Conservation (phyloP, 2,329 filamentous ascomycete genomes). For the Talaromyces rugulosus region DNA sequence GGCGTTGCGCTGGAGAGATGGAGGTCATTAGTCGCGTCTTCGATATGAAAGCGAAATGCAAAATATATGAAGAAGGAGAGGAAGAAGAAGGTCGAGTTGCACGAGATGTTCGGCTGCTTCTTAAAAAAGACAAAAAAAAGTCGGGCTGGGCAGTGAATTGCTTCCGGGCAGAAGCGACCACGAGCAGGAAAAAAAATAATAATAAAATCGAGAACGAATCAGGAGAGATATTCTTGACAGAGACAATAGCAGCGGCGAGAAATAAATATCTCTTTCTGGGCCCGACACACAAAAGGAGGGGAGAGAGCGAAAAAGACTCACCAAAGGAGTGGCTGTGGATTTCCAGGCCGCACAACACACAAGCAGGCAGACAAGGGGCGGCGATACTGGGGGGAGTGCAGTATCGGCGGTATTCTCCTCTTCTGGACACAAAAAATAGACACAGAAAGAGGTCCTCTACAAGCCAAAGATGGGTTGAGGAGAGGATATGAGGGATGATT, state of each 20-base stretch:
- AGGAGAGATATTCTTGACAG: background rate
- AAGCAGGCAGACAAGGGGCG: background rate
- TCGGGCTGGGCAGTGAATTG: background rate
- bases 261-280: background rate
- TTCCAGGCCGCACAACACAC: background rate
- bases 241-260: background rate
- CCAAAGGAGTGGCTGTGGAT: conserved; percentile 2
- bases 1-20: conserved; percentile 46
- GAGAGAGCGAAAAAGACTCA: background rate
- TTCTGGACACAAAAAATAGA: background rate
- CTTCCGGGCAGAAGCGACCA: background rate
- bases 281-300: background rate
- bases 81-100: background rate
- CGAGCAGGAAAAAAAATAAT: background rate
- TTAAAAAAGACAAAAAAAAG: background rate
- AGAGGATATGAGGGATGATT: background rate
- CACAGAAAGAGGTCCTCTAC: background rate
- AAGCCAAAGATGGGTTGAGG: background rate
- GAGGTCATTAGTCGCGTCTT: conserved; percentile 52
- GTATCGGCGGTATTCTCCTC: background rate
- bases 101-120: background rate
- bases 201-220: background rate
- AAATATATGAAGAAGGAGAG: background rate
- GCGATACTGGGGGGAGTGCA: background rate
- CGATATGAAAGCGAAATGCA: background rate